Conservation (phyloP, 2,329 filamentous ascomycete species). For the Penicillium hesseltinei region DNA sequence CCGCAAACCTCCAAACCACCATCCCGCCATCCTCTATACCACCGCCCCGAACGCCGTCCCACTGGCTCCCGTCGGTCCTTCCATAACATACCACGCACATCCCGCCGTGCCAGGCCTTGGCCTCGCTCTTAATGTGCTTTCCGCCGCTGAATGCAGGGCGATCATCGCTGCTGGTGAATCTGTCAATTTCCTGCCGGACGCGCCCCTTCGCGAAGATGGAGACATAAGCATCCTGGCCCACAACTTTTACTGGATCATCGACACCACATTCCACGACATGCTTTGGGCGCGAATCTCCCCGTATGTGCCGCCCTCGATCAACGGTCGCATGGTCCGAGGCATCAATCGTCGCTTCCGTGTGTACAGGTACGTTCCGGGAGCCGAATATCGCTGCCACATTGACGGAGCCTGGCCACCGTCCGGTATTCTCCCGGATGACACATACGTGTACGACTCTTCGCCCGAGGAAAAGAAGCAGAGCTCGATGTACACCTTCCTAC, state of each 20-base stretch:
- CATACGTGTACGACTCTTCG: constrained; percentile 66
- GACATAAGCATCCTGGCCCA: constrained; percentile 66
- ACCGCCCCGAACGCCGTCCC: constrained; percentile 57
- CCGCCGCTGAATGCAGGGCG: constrained; percentile 60
- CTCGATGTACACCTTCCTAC: constrained; percentile 66
- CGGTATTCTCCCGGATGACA: constrained; percentile 56
- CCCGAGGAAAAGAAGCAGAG: constrained; percentile 60
- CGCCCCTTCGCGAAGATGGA: constrained; percentile 64
- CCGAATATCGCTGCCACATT: constrained; percentile 70
- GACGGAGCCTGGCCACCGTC: constrained; percentile 73
- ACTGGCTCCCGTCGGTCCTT: constrained; percentile 46
- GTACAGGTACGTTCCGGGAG: constrained; percentile 70
- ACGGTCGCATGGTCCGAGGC: constrained; percentile 59
- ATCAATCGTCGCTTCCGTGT: constrained; percentile 69
- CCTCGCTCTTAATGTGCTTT: constrained; percentile 60
- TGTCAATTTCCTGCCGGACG: constrained; percentile 66
- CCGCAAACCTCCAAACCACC: constrained; percentile 67
- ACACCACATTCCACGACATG: constrained; percentile 60
- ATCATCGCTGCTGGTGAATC: constrained; percentile 67
- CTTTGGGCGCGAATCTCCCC: constrained; percentile 62
- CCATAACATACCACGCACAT: constrained; percentile 58
- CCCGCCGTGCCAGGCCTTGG: constrained; percentile 62
- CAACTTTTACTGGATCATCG: constrained; percentile 72
- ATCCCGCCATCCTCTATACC: constrained; percentile 64
- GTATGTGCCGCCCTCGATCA: constrained; percentile 56